Percentiles rank a stretch among this genome's conserved stretches.
Conservation (phyloP, 1,284 basidiomycete genomes). For the Sphagnurus paluster region DNA sequence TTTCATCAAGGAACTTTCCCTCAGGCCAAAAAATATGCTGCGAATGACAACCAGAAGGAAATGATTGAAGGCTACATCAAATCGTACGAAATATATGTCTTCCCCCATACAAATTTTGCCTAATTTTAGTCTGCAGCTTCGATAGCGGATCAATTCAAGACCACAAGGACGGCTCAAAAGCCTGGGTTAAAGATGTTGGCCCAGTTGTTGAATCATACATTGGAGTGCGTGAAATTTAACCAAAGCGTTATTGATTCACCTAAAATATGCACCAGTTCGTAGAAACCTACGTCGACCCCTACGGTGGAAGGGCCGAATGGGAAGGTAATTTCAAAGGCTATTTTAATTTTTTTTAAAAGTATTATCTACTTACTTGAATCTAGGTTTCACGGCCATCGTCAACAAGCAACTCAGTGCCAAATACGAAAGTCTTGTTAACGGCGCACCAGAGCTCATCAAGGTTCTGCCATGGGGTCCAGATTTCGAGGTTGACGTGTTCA, state of each 20-base stretch:
- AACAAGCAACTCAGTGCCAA: slow-evolving; percentile 80
- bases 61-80: slow-evolving; percentile 81
- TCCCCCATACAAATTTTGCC: not conserved
- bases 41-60: slow-evolving; percentile 68
- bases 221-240: slow-evolving; percentile 42
- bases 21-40: slow-evolving; percentile 70
- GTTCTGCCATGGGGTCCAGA: slow-evolving; percentile 80
- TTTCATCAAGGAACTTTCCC: slow-evolving; percentile 1
- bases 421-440: slow-evolving; percentile 74
- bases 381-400: slow-evolving; percentile 83
- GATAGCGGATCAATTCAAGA: slow-evolving; percentile 74
- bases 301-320: slow-evolving; percentile 83
- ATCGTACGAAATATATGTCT: slow-evolving; percentile 56
- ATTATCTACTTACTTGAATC: slow-evolving; percentile 2
- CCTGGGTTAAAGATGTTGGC: slow-evolving; percentile 85
- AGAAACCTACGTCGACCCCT: slow-evolving; percentile 84
- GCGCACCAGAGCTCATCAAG: slow-evolving; percentile 77
- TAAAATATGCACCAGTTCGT: slow-evolving; percentile 58
- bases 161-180: slow-evolving; percentile 72
- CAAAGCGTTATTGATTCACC: slow-evolving; percentile 3
- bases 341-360: not conserved
- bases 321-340: slow-evolving; percentile 57
- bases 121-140: slow-evolving; percentile 47
- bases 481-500: slow-evolving; percentile 82
- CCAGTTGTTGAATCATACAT: slow-evolving; percentile 88